Conservation (phyloP, 1,139 yeast genomes). For the Magnusiomyces paraingens region DNA sequence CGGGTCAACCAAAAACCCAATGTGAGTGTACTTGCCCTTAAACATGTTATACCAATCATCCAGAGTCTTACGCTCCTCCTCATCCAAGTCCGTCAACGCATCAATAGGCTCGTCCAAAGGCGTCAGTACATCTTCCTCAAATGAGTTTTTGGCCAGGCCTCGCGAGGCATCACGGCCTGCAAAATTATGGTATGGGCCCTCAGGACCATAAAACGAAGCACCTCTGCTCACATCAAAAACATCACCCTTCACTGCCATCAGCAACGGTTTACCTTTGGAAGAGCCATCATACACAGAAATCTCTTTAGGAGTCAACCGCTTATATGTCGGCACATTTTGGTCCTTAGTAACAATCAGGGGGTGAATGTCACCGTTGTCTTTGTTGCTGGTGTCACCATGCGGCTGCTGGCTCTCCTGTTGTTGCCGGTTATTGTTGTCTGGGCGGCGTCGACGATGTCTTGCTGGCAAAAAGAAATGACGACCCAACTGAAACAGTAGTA, state of each 20-base stretch:
- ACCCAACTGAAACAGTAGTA: too few species aligned
- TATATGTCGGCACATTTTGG: too few species aligned
- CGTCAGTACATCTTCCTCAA: constrained; percentile 47
- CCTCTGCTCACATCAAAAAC: constrained; percentile 85
- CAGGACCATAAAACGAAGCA: constrained; percentile 87
- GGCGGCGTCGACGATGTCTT: too few species aligned
- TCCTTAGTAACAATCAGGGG: too few species aligned
- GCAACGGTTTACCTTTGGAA: constrained; percentile 51
- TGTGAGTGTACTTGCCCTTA: constrained; percentile 47
- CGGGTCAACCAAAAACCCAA: constrained; percentile 30
- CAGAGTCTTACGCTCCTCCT: constrained; percentile 59
- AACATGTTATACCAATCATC: constrained; percentile 83
- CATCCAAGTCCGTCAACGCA: constrained; percentile 50
- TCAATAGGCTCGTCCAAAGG: constrained; percentile 56
- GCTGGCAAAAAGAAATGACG: too few species aligned
- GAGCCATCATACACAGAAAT: not conserved
- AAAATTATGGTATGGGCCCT: constrained; percentile 91
- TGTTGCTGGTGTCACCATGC: too few species aligned
- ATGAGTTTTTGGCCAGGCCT: constrained; percentile 86
- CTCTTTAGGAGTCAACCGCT: too few species aligned
- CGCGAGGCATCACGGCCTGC: constrained; percentile 97
- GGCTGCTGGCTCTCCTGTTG: too few species aligned
- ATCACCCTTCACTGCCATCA: constrained; percentile 75
- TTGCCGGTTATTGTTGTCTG: too few species aligned
- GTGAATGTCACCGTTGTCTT: too few species aligned